Evolutionary conservation across 169 alveolate genomes (phyloP), one percentile per base, ranked within the genome.

Genomic region (Babesia gibsoni): DNA sequence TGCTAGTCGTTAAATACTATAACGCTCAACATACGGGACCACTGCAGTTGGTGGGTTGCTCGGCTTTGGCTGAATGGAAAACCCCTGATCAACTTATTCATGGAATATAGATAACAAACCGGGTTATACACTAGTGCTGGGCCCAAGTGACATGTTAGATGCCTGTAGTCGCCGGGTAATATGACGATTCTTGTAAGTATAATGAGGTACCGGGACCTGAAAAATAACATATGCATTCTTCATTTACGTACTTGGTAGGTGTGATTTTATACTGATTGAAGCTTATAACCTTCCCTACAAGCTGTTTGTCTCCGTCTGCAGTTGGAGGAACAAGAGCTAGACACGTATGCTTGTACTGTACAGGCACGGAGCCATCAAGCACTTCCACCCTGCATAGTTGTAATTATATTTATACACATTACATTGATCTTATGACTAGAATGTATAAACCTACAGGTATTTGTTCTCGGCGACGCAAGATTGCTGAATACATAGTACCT

Each of bases 301-400:
- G 58, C 29, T 66, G 68, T 23, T 39, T 46, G 30, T 66, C 77
- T 9, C 82, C 87, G 42, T 66, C 87, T 33, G 68, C 66, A 29
- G 82, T 66, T 8, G 73, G 65, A 23, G 81, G 87, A 27, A 78
- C 79, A 29, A 78, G 57, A 36, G 82, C 82, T 20, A 78, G 72
- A 43, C 87, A 78, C 30, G 82, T 67, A 45, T 78, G 87, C 49
- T 78, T 78, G 63, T 67, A 57, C 37, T 65, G 54, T 35, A 66
- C 74, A 4, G 87, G 87, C 10, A 78, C 83, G 18, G 87, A 56
- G 1, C 87, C 87, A 33, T 78, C 87, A 16, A 78, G 57, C 52
- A 72, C 73, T 39, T 78, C 87, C 8, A 78, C 30, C 20, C 87
- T 78, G 73, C n/a, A 12, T 16, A 12, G 9, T 16, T 14, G 12